Evolutionary conservation across 371 early-diverging fungal genomes (phyloP).

Genomic region (Umbelopsis sp.): DNA sequence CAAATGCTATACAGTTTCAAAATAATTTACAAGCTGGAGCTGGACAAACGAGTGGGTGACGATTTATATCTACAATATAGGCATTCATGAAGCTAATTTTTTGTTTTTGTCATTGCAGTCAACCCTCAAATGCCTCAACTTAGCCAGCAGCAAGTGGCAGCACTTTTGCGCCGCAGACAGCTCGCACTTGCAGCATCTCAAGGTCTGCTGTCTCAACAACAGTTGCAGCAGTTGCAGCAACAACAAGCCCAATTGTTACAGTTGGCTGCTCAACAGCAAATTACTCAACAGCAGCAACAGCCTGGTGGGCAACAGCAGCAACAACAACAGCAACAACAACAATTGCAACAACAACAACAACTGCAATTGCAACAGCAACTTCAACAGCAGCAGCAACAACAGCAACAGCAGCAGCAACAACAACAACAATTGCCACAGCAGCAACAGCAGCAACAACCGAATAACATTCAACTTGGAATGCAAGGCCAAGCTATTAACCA

Average conservation of each 20-base stretch:
- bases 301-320: conserved; percentile 21
- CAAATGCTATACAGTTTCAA: conserved; percentile 29
- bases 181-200: conserved; percentile 23
- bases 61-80: conserved; percentile 24
- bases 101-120: conserved; percentile 21
- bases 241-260: conserved; percentile 24
- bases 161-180: conserved; percentile 25
- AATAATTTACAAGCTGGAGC: conserved; percentile 27
- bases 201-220: conserved; percentile 23
- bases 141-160: conserved; percentile 22
- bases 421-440: conserved; percentile 27
- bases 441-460: conserved; percentile 27
- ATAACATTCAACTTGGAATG: conserved; percentile 22
- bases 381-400: conserved; percentile 22
- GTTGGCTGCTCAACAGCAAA: conserved; percentile 2
- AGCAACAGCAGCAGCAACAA: conserved; percentile 22
- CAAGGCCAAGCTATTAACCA: conserved; percentile 24
- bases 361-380: neutral
- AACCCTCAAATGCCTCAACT: conserved; percentile 27
- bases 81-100: conserved; percentile 24
- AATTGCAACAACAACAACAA: conserved; percentile 26
- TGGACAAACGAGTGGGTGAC: conserved; percentile 24
- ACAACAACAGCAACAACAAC: conserved; percentile 25
- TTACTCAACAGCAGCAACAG: conserved; percentile 19
- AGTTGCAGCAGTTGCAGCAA: conserved; percentile 19